A percentile compares a stretch with the other conserved stretches of the same genome.
These are phyloP conservation scores for Talaromyces sp. DNA, from an alignment of 2,329 filamentous ascomycete genomes.

Conservation along the genomic window DNA sequence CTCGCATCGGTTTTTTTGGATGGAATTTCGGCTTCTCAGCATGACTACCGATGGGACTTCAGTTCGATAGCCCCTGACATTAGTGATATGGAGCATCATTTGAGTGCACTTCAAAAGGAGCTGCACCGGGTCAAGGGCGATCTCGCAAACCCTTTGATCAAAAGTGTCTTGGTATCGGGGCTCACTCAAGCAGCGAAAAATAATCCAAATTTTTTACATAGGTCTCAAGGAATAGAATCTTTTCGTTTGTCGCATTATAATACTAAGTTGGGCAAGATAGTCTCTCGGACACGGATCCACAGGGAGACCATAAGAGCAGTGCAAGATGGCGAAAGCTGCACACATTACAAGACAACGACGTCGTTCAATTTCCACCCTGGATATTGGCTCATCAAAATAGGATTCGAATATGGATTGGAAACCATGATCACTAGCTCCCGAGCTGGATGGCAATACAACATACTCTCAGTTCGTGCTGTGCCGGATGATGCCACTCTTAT, in stretches of 20 bases:
- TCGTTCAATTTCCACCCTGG: slow-evolving; percentile 12
- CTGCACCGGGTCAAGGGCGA: background rate
- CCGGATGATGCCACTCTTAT: background rate
- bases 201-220: background rate
- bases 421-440: background rate
- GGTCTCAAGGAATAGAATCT: background rate
- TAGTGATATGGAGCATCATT: slow-evolving; percentile 3
- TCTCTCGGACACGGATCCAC: background rate
- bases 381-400: slow-evolving; percentile 12
- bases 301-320: background rate
- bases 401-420: slow-evolving; percentile 11
- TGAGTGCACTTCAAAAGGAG: slow-evolving; percentile 7
- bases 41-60: slow-evolving; percentile 3
- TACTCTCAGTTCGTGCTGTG: slow-evolving; percentile 5
- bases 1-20: background rate
- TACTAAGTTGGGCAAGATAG: slow-evolving; percentile 6
- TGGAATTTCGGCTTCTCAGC: background rate
- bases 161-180: slow-evolving; percentile 5
- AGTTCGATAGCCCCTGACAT: background rate
- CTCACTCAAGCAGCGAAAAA: background rate
- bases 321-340: background rate
- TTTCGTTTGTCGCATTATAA: background rate
- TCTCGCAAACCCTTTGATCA: background rate
- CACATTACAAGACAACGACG: slow-evolving; percentile 7
- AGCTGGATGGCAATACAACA: slow-evolving; percentile 7